Conservation (phyloP, 495 filamentous ascomycete species). For the Trichoderma asperelloides region DNA sequence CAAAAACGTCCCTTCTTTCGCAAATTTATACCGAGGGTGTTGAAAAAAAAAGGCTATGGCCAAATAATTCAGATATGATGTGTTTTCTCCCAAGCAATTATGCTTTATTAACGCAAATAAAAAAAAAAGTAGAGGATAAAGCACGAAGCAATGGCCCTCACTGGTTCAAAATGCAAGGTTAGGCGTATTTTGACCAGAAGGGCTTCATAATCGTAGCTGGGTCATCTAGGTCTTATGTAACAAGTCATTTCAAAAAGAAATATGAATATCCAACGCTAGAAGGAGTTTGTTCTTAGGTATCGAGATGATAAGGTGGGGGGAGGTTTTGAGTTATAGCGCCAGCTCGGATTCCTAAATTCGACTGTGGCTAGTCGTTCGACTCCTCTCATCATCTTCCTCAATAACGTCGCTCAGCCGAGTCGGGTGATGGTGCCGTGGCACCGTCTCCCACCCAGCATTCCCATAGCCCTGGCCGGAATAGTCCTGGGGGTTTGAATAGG, state of each 20-base stretch:
- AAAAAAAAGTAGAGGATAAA: background rate
- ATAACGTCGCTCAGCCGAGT: conserved; percentile 90
- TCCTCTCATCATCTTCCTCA: conserved; percentile 72
- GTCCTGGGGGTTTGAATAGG: conserved; percentile 15
- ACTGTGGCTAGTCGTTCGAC: conserved; percentile 46
- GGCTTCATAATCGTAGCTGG: background rate
- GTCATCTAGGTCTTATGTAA: background rate
- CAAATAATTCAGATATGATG: background rate
- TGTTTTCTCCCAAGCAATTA: background rate
- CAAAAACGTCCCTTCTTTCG: background rate
- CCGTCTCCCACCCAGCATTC: conserved; percentile 62
- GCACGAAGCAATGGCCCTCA: background rate
- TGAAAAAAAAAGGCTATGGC: background rate
- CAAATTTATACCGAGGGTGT: background rate
- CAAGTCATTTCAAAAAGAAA: background rate
- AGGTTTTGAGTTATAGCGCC: background rate
- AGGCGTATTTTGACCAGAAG: background rate
- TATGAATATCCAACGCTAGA: background rate
- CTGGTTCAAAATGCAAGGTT: background rate
- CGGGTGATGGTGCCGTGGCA: conserved; percentile 79
- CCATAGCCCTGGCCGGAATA: conserved; percentile 54
- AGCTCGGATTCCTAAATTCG: conserved; percentile 21
- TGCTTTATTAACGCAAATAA: conserved; percentile 1
- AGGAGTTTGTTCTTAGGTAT: background rate
- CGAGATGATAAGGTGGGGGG: background rate